Evolutionary conservation across 2,329 filamentous ascomycete genomes (phyloP), one percentile per base, ranked within the genome.

Genomic region (Cordyceps militaris): DNA sequence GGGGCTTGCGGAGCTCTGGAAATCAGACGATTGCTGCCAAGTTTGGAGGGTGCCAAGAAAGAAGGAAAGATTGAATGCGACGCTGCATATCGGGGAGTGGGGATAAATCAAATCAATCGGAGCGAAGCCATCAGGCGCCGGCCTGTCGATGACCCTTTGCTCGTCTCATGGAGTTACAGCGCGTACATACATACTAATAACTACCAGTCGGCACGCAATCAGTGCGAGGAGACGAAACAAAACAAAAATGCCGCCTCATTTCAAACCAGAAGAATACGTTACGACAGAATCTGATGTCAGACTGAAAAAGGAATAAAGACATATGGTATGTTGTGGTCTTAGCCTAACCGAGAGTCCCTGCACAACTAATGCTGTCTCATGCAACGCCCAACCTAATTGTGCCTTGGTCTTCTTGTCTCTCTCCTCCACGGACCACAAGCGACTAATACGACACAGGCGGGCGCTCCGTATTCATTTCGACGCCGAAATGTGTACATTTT

Each of bases 401-500:
- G 28, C 21, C 21, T 48, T 56, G 43, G 44, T 19, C 32, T 48
- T 56, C 53, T 56, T 56, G 53, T 56, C 53, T 56, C 53, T 56
- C 53, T 48, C 53, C 52, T 56, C 52, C 53, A 40, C 53, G 34
- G n/a, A 38, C 6, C n/a, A 38, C 34, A 16, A n/a, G 11, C 23
- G 28, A 52, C 40, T 43, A 40, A 40, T 14, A 53, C 23, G 10
- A 30, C 24, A 47, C 8, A 6, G n/a, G n/a, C n/a, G n/a, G n/a
- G n/a, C n/a, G n/a, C n/a, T n/a, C n/a, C n/a, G n/a, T n/a, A n/a
- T n/a, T n/a, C n/a, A n/a, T n/a, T n/a, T n/a, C n/a, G n/a, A n/a
- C n/a, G n/a, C n/a, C n/a, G 30, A 6, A 19, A 42, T n/a, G n/a
- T 21, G n/a, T 42, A 42, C 38, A 19, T 42, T 42, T 42, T 21